Evolutionary conservation across 2,329 filamentous ascomycete genomes (phyloP).

Genomic region (Trichoderma sp.): DNA sequence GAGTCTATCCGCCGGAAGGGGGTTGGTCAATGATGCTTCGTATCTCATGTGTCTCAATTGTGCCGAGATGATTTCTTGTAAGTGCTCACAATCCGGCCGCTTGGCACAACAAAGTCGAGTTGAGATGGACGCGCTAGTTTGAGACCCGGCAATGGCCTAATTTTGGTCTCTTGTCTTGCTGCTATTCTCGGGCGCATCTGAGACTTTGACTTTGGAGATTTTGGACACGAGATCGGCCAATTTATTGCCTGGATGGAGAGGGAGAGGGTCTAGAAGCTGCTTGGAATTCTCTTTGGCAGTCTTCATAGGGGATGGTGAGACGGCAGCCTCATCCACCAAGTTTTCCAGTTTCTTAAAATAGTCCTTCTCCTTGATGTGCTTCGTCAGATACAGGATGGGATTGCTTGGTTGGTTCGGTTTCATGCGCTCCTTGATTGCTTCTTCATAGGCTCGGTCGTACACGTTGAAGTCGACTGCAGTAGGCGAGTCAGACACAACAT

Average conservation of each 20-base stretch:
- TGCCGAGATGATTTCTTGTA: background rate
- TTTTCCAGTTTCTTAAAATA: slow-evolving; percentile 42
- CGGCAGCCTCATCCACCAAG: slow-evolving; percentile 37
- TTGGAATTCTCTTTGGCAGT: slow-evolving; percentile 24
- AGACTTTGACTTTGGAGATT: slow-evolving; percentile 22
- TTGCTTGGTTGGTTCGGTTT: slow-evolving; percentile 43
- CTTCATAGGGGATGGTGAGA: slow-evolving; percentile 22
- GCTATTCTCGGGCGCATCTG: slow-evolving; percentile 15
- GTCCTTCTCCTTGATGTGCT: slow-evolving; percentile 48
- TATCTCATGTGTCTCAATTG: background rate
- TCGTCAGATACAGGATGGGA: slow-evolving; percentile 52
- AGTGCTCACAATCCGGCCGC: background rate
- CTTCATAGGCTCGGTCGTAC: slow-evolving; percentile 82
- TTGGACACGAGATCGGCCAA: slow-evolving; percentile 24
- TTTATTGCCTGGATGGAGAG: slow-evolving; percentile 15
- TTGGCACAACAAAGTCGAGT: background rate
- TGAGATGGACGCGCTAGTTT: background rate
- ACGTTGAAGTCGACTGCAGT: slow-evolving; percentile 82
- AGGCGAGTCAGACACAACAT: slow-evolving; percentile 79
- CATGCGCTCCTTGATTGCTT: slow-evolving; percentile 75
- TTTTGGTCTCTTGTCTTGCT: slow-evolving; percentile 10
- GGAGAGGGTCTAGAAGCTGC: slow-evolving; percentile 18
- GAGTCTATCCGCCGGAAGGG: background rate
- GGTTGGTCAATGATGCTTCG: background rate
- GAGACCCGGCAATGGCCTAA: background rate